A percentile compares a stretch with the other conserved stretches of the same genome.
Conservation (phyloP, 768 basidiomycete species). For the Calocybe gangraenosa region DNA sequence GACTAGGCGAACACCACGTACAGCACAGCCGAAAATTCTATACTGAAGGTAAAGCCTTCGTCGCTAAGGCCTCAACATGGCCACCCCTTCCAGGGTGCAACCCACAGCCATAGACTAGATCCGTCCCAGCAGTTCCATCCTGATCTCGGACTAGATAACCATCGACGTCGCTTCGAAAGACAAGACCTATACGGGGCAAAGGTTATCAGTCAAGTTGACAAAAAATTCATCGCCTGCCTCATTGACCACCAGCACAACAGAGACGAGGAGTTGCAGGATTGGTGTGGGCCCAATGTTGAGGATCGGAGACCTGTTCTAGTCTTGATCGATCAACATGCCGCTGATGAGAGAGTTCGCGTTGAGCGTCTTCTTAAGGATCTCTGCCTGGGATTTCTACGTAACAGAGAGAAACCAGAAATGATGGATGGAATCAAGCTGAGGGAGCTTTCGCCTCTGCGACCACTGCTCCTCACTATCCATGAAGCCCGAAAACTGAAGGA, state of each 20-base stretch:
- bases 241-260: background rate
- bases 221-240: constrained; percentile 84
- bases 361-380: constrained; percentile 74
- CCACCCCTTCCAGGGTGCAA: too few species aligned
- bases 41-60: constrained; percentile 31
- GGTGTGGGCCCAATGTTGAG: constrained; percentile 9
- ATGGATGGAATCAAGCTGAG: constrained; percentile 31
- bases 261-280: constrained; percentile 17
- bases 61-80: background rate
- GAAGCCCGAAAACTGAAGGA: constrained; percentile 52
- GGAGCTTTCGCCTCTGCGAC: constrained; percentile 48
- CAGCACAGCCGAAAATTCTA: constrained; percentile 39
- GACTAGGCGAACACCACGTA: constrained; percentile 57
- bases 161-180: constrained; percentile 41
- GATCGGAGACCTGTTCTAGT: constrained; percentile 41
- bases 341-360: constrained; percentile 93
- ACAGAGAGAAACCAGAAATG: constrained; percentile 24
- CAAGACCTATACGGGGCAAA: constrained; percentile 51
- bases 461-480: constrained; percentile 60
- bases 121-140: constrained; percentile 4
- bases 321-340: constrained; percentile 95
- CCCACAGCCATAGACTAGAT: background rate
- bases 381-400: constrained; percentile 64
- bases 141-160: constrained; percentile 8
- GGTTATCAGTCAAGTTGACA: constrained; percentile 83